Evolutionary conservation across 2,329 filamentous ascomycete genomes (phyloP), one percentile per base, ranked within the genome.

Genomic region (Dendryphion nanum): DNA sequence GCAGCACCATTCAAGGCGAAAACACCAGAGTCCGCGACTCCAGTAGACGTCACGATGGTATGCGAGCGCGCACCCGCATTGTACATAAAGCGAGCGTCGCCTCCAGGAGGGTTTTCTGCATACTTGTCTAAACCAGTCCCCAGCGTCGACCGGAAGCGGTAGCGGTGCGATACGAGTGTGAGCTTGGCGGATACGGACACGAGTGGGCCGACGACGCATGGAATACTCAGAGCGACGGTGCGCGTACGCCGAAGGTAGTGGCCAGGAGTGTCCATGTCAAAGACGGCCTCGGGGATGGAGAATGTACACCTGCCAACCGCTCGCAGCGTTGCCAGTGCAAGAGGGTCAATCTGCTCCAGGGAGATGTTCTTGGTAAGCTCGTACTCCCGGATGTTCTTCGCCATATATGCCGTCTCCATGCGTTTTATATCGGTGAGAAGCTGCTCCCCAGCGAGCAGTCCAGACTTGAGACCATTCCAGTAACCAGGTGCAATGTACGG

Each of bases 191-290:
- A 10, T 8, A 26, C 10, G 23, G 10, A 10, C 23, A n/a, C 10
- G n/a, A 10, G 23, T n/a, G 23, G 23, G 10, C 23, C 23, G n/a
- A 26, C 23, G n/a, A 26, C 28, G 40, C 52, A 62, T 0, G 60
- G 65, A 7, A 71, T 57, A 0, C 62, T 51, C 1, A 71, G n/a
- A 1, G 55, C 29, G 1, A 70, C 57, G 20, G 54, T 46, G n/a
- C 49, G 51, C 38, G 70, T 63, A 5, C 64, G 57, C 1, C 68
- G 61, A 12, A 55, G 32, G 47, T 67, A 70, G 47, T 71, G 68
- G 3, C 67, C 66, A 0, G 69, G 67, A 40, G 57, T 68, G 51
- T 68, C 66, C 26, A 67, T 44, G 47, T 70, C 66, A 41, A 61
- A 69, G 4, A 64, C 23, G 4, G 43, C 20, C 45, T 71, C 67